Percentiles rank a stretch among this genome's conserved stretches.
Evolutionary conservation across 768 basidiomycete genomes (phyloP).

Genomic region (Hygrophorus russula): DNA sequence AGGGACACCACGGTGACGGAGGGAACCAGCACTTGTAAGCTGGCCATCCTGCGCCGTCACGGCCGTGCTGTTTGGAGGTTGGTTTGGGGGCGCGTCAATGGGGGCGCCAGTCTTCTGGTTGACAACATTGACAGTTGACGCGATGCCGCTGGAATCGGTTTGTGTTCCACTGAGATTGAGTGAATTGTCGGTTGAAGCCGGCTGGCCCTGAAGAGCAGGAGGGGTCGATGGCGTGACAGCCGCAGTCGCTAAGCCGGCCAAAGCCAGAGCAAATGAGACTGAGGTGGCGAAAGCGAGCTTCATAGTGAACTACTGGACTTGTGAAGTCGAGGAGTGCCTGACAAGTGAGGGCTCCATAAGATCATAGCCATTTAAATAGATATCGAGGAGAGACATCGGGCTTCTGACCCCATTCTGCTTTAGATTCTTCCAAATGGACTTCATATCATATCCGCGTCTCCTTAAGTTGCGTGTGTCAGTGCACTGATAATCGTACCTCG

Average conservation of each 20-base stretch:
- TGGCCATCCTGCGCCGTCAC: slow-evolving; percentile 36
- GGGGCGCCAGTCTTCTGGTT: slow-evolving; percentile 28
- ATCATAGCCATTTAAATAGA: background rate
- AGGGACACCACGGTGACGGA: slow-evolving; percentile 4
- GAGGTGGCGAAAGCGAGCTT: slow-evolving; percentile 17
- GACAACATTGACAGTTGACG: slow-evolving; percentile 20
- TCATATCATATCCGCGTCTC: too few species aligned
- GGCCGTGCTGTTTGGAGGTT: slow-evolving; percentile 22
- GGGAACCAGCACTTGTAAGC: slow-evolving; percentile 16
- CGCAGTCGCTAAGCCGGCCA: slow-evolving; percentile 12
- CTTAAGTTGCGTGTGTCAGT: too few species aligned
- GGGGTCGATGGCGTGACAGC: slow-evolving; percentile 10
- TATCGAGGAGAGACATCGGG: slow-evolving; percentile 2
- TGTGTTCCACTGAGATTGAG: background rate
- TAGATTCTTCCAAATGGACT: too few species aligned
- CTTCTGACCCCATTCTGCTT: slow-evolving; percentile 1
- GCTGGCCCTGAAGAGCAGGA: slow-evolving; percentile 8
- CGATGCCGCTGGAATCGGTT: slow-evolving; percentile 25
- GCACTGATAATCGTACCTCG: too few species aligned
- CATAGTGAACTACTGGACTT: slow-evolving; percentile 7
- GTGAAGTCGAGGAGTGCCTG: background rate
- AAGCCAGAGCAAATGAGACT: slow-evolving; percentile 12
- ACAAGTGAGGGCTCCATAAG: background rate
- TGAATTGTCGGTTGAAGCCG: background rate
- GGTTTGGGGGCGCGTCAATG: slow-evolving; percentile 19